Evolutionary conservation across 441 rosid genomes (phyloP).

Genomic region (Geranium incanum): DNA sequence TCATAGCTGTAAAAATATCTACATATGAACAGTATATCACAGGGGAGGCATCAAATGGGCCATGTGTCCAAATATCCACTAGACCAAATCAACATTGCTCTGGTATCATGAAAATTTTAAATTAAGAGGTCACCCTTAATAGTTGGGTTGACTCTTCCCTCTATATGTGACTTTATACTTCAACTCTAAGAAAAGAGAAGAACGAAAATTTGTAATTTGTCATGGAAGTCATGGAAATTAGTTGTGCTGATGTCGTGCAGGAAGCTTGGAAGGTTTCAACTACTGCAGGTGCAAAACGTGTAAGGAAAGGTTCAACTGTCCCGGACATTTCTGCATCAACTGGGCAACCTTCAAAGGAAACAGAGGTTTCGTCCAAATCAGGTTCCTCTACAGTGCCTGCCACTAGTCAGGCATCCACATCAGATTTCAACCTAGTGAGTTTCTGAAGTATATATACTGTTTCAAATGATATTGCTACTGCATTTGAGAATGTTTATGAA

Average conservation of each 20-base stretch:
- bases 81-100: too few relatives aligned
- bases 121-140: too few relatives aligned
- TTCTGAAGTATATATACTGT: slow-evolving; percentile 17
- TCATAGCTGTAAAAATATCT: too few relatives aligned
- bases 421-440: slow-evolving; percentile 41
- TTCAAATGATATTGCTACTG: not conserved
- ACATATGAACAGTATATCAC: too few relatives aligned
- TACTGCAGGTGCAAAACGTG: slow-evolving; percentile 78
- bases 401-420: slow-evolving; percentile 27
- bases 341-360: slow-evolving; percentile 46
- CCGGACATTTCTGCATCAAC: slow-evolving; percentile 54
- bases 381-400: slow-evolving; percentile 28
- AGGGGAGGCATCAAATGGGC: too few relatives aligned
- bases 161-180: too few relatives aligned
- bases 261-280: slow-evolving; percentile 97
- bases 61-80: too few relatives aligned
- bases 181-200: not conserved
- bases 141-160: too few relatives aligned
- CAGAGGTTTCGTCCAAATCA: slow-evolving; percentile 47
- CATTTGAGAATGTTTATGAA: not conserved
- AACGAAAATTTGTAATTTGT: not conserved
- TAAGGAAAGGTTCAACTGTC: slow-evolving; percentile 59
- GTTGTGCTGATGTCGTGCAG: slow-evolving; percentile 33
- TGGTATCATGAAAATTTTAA: too few relatives aligned
- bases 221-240: slow-evolving; percentile 14